A percentile compares a stretch with the other conserved stretches of the same genome.
Evolutionary conservation across 495 filamentous ascomycete genomes (phyloP).

Genomic region (Podospora fimiseda): DNA sequence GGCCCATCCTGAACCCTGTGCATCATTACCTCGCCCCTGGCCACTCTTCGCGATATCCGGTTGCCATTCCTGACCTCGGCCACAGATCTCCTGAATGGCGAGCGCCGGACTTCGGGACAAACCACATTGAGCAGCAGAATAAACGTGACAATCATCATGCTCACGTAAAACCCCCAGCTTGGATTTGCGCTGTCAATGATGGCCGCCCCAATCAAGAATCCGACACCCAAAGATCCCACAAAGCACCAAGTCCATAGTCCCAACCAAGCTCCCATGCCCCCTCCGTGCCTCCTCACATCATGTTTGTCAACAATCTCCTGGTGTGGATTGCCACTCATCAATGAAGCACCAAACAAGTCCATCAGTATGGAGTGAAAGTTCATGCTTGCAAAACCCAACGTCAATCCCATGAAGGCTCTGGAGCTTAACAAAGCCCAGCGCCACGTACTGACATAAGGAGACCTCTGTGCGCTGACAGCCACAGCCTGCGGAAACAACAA

Average conservation of each 20-base stretch:
- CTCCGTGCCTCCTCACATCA: conserved; percentile 63
- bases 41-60: conserved; percentile 51
- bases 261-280: conserved; percentile 71
- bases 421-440: conserved; percentile 55
- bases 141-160: conserved; percentile 53
- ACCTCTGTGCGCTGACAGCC: conserved; percentile 46
- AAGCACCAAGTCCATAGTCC: conserved; percentile 71
- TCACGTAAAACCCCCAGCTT: conserved; percentile 68
- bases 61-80: conserved; percentile 53
- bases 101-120: conserved; percentile 58
- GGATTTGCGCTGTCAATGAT: conserved; percentile 56
- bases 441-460: conserved; percentile 51
- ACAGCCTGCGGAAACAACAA: conserved; percentile 70
- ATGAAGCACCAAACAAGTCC: conserved; percentile 66
- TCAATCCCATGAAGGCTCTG: conserved; percentile 56
- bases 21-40: conserved; percentile 68
- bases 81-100: conserved; percentile 57
- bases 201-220: conserved; percentile 60
- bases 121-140: conserved; percentile 60
- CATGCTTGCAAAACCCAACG: conserved; percentile 67
- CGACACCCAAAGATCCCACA: conserved; percentile 59
- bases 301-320: conserved; percentile 57
- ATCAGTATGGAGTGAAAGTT: conserved; percentile 64
- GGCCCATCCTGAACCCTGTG: conserved; percentile 62
- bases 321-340: conserved; percentile 64